A percentile compares a stretch with the other conserved stretches of the same genome.
Evolutionary conservation across 495 filamentous ascomycete species (phyloP).

Genomic region (Astrothelium macrocarpum): DNA sequence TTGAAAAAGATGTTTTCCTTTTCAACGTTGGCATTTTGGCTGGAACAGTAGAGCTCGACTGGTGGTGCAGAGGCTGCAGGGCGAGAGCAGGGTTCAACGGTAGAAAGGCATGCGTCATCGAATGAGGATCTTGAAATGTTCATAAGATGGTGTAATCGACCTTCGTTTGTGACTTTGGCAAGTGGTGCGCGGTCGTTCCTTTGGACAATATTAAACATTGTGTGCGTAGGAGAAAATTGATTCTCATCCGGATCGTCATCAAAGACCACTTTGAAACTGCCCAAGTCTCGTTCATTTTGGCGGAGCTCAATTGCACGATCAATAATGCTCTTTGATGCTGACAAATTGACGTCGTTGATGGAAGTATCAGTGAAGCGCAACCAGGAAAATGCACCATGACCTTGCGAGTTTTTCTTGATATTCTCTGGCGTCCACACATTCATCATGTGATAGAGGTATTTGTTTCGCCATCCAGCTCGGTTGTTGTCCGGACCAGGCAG

Average conservation of each 20-base stretch:
- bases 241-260: conserved; percentile 51
- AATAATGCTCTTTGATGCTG: conserved; percentile 51
- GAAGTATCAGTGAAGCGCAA: conserved; percentile 77
- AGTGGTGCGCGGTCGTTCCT: conserved; percentile 57
- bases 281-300: conserved; percentile 37
- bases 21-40: conserved; percentile 55
- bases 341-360: conserved; percentile 54
- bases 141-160: conserved; percentile 63
- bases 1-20: conserved; percentile 74
- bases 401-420: conserved; percentile 48
- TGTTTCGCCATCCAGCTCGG: conserved; percentile 64
- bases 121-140: conserved; percentile 64
- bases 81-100: conserved; percentile 69
- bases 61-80: conserved; percentile 79
- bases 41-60: conserved; percentile 66
- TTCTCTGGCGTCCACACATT: conserved; percentile 84
- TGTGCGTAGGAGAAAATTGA: conserved; percentile 54
- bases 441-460: conserved; percentile 65
- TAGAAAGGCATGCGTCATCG: conserved; percentile 55
- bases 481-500: conserved; percentile 65
- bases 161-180: conserved; percentile 61
- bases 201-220: conserved; percentile 69
- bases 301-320: conserved; percentile 55
- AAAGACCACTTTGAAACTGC: conserved; percentile 45
- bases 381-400: conserved; percentile 71